A percentile compares a stretch with the other conserved stretches of the same genome.
Conservation (phyloP, 148 eudicot species). For the Camellia lanceoleosa region DNA sequence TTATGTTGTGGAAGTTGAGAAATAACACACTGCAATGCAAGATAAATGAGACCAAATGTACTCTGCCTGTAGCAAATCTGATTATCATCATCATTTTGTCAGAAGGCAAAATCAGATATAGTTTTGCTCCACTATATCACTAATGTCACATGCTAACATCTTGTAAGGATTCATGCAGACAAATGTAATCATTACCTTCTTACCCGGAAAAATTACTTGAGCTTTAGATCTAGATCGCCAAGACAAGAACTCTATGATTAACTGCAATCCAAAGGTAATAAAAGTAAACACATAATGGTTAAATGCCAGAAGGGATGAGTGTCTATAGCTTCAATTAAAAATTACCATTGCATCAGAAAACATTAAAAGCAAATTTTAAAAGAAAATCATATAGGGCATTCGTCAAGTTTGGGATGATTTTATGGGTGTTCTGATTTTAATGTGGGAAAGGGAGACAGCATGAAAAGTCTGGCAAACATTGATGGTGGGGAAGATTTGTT, state of each 20-base stretch:
- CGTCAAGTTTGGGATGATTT: neutral
- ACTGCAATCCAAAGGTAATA: conserved; percentile 44
- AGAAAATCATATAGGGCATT: neutral
- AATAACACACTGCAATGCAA: neutral
- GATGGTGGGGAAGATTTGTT: neutral
- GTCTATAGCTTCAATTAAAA: neutral
- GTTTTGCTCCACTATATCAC: neutral
- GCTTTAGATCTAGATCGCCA: conserved; percentile 81
- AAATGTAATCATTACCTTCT: conserved; percentile 76
- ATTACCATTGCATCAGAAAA: neutral
- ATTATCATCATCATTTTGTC: neutral
- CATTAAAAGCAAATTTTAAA: conserved; percentile 3
- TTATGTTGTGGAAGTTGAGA: neutral
- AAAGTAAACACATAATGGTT: conserved; percentile 4
- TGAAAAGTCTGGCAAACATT: neutral
- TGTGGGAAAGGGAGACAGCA: neutral
- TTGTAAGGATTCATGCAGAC: neutral
- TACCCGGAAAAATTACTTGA: conserved; percentile 89
- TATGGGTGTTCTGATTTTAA: neutral
- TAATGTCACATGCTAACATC: neutral
- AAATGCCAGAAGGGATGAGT: neutral
- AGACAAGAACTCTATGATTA: conserved; percentile 69
- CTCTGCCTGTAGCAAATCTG: neutral
- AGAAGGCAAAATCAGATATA: neutral
- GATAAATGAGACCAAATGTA: neutral